Evolutionary conservation across 2,329 filamentous ascomycete genomes (phyloP).

Genomic region (Xylaria multiplex): DNA sequence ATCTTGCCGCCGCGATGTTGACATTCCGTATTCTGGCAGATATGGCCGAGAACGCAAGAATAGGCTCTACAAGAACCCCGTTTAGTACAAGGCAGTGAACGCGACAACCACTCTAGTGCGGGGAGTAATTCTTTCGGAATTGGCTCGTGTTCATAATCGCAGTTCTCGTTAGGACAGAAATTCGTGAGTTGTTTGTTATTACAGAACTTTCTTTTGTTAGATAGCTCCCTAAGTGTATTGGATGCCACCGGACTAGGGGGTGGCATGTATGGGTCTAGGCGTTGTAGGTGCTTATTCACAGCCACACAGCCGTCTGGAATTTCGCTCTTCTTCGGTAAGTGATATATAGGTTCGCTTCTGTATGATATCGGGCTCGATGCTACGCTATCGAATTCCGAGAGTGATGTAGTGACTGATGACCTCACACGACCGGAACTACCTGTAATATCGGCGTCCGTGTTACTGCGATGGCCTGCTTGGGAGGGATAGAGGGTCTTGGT

Average conservation of each 20-base stretch:
- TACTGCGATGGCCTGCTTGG: conserved; percentile 24
- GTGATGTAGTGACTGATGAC: conserved; percentile 16
- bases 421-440: conserved; percentile 19
- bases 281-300: conserved; percentile 44
- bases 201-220: conserved; percentile 43
- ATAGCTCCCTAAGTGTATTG: conserved; percentile 40
- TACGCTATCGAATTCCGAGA: conserved; percentile 10
- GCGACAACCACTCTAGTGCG: conserved; percentile 45
- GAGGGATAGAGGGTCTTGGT: conserved; percentile 17
- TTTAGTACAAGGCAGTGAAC: conserved; percentile 46
- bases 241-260: conserved; percentile 35
- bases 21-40: conserved; percentile 49
- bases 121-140: conserved; percentile 44
- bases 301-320: conserved; percentile 45
- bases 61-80: conserved; percentile 44
- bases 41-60: conserved; percentile 46
- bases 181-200: conserved; percentile 45
- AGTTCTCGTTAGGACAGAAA: conserved; percentile 41
- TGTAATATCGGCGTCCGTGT: conserved; percentile 26
- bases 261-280: conserved; percentile 47
- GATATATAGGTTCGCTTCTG: conserved; percentile 18
- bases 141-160: conserved; percentile 47
- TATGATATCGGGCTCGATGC: conserved; percentile 10
- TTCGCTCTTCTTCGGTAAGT: conserved; percentile 42
- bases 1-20: conserved; percentile 47